A percentile compares a stretch with the other conserved stretches of the same genome.
Evolutionary conservation across 2,329 filamentous ascomycete genomes (phyloP).

Genomic region (Esteya vermicola): DNA sequence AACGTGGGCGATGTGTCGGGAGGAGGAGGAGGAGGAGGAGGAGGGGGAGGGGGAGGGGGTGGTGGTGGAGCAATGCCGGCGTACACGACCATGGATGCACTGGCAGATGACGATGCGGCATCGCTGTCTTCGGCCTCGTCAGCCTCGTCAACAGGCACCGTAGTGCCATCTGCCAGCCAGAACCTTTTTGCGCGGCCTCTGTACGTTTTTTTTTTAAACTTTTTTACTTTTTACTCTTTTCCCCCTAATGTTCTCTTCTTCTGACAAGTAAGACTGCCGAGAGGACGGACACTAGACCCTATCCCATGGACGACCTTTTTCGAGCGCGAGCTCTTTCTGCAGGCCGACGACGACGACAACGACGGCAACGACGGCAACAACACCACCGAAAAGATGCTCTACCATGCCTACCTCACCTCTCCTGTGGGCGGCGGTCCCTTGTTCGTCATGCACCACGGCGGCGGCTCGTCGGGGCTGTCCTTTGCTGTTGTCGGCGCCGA

Average conservation of each 20-base stretch:
- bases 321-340: slow-evolving; percentile 69
- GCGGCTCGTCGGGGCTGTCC: slow-evolving; percentile 81
- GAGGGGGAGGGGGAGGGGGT: no score
- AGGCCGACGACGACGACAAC: slow-evolving; percentile 24
- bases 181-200: slow-evolving; percentile 59
- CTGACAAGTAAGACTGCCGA: slow-evolving; percentile 23
- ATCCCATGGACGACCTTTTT: slow-evolving; percentile 86
- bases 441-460: slow-evolving; percentile 90
- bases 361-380: no score
- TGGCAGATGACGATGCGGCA: slow-evolving; percentile 52
- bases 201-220: slow-evolving; percentile 11
- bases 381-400: no score
- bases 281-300: slow-evolving; percentile 44
- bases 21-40: no score
- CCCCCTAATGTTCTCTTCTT: no score
- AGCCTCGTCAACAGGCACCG: slow-evolving; percentile 85
- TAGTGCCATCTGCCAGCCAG: slow-evolving; percentile 63
- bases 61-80: no score
- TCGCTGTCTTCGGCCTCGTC: slow-evolving; percentile 55
- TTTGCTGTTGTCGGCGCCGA: slow-evolving; percentile 73
- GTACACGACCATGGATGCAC: no score
- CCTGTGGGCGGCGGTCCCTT: slow-evolving; percentile 63
- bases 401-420: slow-evolving; percentile 81
- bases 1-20: no score
- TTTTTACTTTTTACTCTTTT: no score